phyloP scores from a whole-genome alignment of 306 rosid species.

The Leucaena leucocephala region DNA sequence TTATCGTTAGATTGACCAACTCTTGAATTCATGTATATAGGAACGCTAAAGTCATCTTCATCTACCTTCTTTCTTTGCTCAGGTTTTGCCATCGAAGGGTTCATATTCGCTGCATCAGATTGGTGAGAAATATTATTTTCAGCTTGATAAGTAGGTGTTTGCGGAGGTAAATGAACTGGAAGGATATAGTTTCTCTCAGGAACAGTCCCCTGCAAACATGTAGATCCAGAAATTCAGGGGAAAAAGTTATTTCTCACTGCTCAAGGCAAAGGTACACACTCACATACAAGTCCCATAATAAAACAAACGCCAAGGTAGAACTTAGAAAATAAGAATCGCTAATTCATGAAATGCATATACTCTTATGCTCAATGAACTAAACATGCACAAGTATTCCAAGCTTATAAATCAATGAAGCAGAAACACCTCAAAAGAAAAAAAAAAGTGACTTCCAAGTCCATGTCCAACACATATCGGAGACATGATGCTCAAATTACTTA shows the following conservation, averaged over 20 bases:
- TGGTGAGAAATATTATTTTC: slow-evolving; percentile 47
- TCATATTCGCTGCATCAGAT: slow-evolving; percentile 42
- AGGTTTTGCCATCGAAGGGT: slow-evolving; percentile 36
- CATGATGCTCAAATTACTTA: background rate
- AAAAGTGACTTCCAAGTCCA: background rate
- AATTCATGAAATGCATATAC: background rate
- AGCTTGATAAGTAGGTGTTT: slow-evolving; percentile 41
- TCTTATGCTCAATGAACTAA: background rate
- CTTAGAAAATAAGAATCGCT: background rate
- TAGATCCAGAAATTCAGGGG: slow-evolving; percentile 33
- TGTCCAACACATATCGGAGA: background rate
- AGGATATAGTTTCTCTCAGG: slow-evolving; percentile 53
- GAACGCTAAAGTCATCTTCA: slow-evolving; percentile 79
- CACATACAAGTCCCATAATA: slow-evolving; percentile 1
- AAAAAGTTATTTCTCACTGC: slow-evolving; percentile 10
- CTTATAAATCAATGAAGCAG: background rate
- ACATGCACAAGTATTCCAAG: background rate
- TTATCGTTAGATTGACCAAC: slow-evolving; percentile 44
- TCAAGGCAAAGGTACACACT: background rate
- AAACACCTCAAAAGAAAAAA: background rate
- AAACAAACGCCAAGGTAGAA: background rate
- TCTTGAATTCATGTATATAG: slow-evolving; percentile 61
- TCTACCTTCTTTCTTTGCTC: slow-evolving; percentile 64
- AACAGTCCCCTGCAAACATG: slow-evolving; percentile 58
- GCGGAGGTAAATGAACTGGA: slow-evolving; percentile 46